Base-by-base conservation (phyloP, 345 rosid genomes). In the Rhodamnia rubescens region DNA sequence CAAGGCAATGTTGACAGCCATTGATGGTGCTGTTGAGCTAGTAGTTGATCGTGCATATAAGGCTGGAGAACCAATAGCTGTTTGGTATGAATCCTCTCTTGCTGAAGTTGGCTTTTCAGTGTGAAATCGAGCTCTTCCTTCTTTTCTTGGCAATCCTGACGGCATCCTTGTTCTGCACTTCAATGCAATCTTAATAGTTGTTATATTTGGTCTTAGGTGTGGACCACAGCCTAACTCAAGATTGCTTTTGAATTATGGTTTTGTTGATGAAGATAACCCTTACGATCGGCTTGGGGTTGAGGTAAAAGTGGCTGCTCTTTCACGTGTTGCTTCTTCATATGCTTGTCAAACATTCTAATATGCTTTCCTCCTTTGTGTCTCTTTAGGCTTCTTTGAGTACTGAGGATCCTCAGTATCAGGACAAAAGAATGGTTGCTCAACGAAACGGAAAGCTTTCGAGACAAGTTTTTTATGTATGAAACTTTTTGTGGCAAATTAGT, bases 401-500 rank as follows among this genome's bases (percentile, higher is more conserved):
- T 1, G 98, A 95, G 85, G 99, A 97, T 90, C 98, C 99, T 90
- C 98, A 94, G 83, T 97, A 97, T 88, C 99, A 95, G 92, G 96
- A 97, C 85, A 97, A 97, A 90, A 92, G 99, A 90, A 84, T 97
- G 92, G 96, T 93, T 89, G 99, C 98, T 90, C 99, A 97, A 93
- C 95, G 97, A 91, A 97, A 95, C 83, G 97, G 96, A 58, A 97
- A 92, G 87, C 86, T 97, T 57, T 94, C 99, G 40, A 89, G 90
- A 32, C 99, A 97, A 88, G 90, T 74, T 85, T 97, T 97, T 87
- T 91, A 91, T 82, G 99, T 95, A 92, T 82, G 92, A 86, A 85
- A 52, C 32, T 29, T 16, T 82, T 51, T 11, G 47, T 44, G 83
- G 58, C 85, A 86, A 44, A 53, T 86, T 75, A 49, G 82, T 84